Evolutionary conservation across 306 rosid genomes (phyloP), one percentile per base, ranked within the genome.

Genomic region (Leucaena leucocephala): DNA sequence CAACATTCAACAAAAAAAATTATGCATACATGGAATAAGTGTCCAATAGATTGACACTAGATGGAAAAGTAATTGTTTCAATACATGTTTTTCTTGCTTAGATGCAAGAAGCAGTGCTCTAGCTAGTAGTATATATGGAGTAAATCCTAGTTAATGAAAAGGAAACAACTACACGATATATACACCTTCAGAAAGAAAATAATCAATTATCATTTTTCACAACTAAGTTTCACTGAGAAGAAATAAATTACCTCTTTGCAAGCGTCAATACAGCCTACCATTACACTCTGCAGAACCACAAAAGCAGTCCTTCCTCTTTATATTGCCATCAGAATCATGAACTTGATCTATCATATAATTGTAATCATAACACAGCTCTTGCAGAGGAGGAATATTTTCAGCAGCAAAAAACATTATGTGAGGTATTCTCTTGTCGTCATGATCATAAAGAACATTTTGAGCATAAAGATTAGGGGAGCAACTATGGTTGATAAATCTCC

Each of bases 401-500:
- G 89, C 95, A n/a, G 98, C 97, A 77, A 92, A 94, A 63, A 94
- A 55, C 97, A 94, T 92, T 42, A 94, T 87, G 82, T 92, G 98
- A 64, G 98, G 98, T 84, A 92, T 89, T 82, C 98, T 87, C 76
- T 45, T 84, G 85, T 94, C 97, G 65, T 90, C 88, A 21, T 92
- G 94, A 86, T 94, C 97, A 83, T 82, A 91, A 43, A 94, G 91
- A 38, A 94, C 92, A 76, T 94, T 88, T 76, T 92, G 97, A 39
- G 98, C 98, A 82, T 91, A 89, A 55, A 94, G 92, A 88, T 94
- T 94, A n/a, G 98, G 98, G 50, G 97, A 88, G 71, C 98, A 94
- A 72, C 98, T 87, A 39, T 94, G 97, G 86, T 94, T 94, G 68
- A 94, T 83, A 80, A 94, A 94, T 80, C 98, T 90, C 75, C 97